Conservation (phyloP, 2,329 filamentous ascomycete species). For the Cladosporium sp. region DNA sequence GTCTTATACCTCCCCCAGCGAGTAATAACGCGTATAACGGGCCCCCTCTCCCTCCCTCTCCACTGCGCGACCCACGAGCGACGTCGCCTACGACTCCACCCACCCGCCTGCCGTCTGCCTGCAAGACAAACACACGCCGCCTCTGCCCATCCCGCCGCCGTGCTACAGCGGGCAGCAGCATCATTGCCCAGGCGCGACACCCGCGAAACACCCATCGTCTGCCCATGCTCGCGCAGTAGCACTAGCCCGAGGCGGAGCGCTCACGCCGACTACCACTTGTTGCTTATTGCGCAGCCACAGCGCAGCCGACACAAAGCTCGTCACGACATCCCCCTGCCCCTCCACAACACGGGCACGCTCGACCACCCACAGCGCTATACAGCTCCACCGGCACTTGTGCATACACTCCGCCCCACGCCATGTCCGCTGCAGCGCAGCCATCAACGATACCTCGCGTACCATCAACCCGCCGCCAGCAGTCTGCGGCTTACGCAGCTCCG, state of each 20-base stretch:
- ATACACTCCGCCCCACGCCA: conserved; percentile 27
- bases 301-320: not conserved
- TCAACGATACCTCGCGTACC: conserved; percentile 48
- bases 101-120: not conserved
- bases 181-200: not conserved
- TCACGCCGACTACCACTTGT: not conserved
- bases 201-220: not conserved
- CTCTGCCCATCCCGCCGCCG: not conserved
- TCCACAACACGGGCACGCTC: not conserved
- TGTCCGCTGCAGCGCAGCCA: conserved; percentile 44
- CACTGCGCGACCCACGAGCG: not conserved
- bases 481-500: conserved; percentile 42
- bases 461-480: conserved; percentile 45
- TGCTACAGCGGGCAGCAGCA: not conserved
- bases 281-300: not conserved
- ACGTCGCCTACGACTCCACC: not conserved
- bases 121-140: not conserved
- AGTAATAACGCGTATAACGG: not conserved
- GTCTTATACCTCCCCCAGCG: not conserved
- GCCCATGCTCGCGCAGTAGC: conserved; percentile 1
- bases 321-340: not conserved
- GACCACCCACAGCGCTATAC: not conserved
- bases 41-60: not conserved
- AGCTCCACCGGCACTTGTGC: conserved; percentile 24
- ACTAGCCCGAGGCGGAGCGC: not conserved